phyloP scores from a whole-genome alignment of 2,329 filamentous ascomycete species.

The Colletotrichum limetticola region DNA sequence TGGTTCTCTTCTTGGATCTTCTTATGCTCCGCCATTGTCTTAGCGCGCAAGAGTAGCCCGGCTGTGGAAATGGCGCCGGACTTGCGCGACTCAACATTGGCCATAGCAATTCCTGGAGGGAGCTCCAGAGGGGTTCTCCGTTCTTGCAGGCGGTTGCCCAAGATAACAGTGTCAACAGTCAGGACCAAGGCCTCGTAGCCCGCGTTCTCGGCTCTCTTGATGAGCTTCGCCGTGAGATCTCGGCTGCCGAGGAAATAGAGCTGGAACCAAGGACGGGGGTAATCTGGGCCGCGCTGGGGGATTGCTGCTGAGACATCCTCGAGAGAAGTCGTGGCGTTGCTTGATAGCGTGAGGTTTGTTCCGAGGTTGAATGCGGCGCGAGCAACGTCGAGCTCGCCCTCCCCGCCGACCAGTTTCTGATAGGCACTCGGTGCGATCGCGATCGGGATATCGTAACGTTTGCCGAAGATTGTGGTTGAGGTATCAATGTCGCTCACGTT shows the following conservation, averaged over 20 bases:
- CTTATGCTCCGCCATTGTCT: conserved; percentile 31
- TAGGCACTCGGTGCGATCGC: conserved; percentile 44
- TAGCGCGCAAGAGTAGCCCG: conserved; percentile 32
- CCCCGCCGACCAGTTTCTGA: conserved; percentile 41
- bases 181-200: conserved; percentile 43
- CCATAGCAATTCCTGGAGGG: conserved; percentile 37
- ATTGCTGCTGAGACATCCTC: conserved; percentile 41
- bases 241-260: conserved; percentile 39
- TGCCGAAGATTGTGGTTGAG: conserved; percentile 30
- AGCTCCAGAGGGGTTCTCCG: conserved; percentile 39
- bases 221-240: conserved; percentile 37
- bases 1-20: conserved; percentile 15
- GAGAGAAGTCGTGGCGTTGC: conserved; percentile 40
- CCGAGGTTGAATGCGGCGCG: conserved; percentile 39
- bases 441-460: conserved; percentile 39
- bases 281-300: conserved; percentile 20
- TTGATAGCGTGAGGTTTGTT: conserved; percentile 42
- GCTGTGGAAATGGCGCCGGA: conserved; percentile 33
- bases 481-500: conserved; percentile 38
- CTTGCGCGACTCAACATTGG: conserved; percentile 34
- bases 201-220: conserved; percentile 41
- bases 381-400: conserved; percentile 43
- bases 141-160: conserved; percentile 44
- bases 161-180: conserved; percentile 43
- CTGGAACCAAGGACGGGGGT: conserved; percentile 39